Percentiles rank a stretch among this genome's conserved stretches.
These are phyloP conservation scores for Penicillium sclerotiorum DNA, from an alignment of 2,329 filamentous ascomycete species.

Conservation along the genomic window DNA sequence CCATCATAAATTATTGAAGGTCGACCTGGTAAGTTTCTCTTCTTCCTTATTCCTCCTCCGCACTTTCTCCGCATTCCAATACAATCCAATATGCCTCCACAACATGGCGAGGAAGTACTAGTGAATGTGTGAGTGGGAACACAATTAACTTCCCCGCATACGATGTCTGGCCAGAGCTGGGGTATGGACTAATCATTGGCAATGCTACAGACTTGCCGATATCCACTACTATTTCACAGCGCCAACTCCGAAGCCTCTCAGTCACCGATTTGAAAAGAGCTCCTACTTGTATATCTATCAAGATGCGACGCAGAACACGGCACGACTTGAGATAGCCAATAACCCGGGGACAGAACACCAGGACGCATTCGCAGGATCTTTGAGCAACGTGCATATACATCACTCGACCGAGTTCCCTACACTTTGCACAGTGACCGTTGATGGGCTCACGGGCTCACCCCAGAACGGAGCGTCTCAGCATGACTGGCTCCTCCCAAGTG, in stretches of 20 bases:
- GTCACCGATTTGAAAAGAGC: conserved; percentile 66
- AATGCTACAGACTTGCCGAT: conserved; percentile 59
- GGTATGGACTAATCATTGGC: conserved; percentile 5
- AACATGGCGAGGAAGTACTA: conserved; percentile 49
- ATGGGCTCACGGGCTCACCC: conserved; percentile 38
- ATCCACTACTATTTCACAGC: conserved; percentile 65
- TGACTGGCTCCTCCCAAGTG: conserved; percentile 61
- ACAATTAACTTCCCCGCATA: conserved; percentile 20
- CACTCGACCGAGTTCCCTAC: conserved; percentile 64
- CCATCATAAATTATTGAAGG: conserved; percentile 16
- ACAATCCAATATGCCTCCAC: conserved; percentile 45
- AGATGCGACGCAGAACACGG: conserved; percentile 55
- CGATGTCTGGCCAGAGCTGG: neutral
- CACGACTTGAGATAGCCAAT: conserved; percentile 65
- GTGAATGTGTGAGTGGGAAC: conserved; percentile 48
- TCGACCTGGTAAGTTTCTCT: conserved; percentile 12
- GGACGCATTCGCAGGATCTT: conserved; percentile 63
- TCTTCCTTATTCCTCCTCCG: neutral
- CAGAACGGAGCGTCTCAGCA: conserved; percentile 33
- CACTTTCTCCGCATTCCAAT: conserved; percentile 8
- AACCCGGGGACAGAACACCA: conserved; percentile 65
- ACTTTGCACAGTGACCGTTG: conserved; percentile 60
- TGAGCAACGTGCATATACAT: conserved; percentile 56
- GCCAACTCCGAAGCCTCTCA: conserved; percentile 57
- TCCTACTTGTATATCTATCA: conserved; percentile 68